Percentiles rank a stretch among this genome's conserved stretches.
phyloP scores from a whole-genome alignment of 2,329 filamentous ascomycete genomes.

The Fusarium falciforme region DNA sequence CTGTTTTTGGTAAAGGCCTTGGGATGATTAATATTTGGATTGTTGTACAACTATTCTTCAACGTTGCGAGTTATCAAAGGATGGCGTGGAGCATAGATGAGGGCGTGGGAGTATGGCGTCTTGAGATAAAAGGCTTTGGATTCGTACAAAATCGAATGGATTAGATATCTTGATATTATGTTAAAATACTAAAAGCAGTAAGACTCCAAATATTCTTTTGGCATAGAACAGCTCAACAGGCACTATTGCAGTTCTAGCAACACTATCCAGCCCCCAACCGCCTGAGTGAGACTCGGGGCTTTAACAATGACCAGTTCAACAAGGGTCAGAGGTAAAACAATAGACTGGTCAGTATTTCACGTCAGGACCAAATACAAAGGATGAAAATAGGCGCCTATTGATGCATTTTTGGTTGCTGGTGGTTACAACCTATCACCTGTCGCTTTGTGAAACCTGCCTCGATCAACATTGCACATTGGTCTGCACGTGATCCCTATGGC shows the following conservation, averaged over 20 bases:
- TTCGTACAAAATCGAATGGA: not conserved
- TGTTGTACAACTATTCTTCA: not conserved
- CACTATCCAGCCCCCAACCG: not conserved
- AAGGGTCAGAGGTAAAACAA: not conserved
- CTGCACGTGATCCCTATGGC: slow-evolving; percentile 34
- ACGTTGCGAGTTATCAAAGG: not conserved
- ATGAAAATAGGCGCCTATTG: not conserved
- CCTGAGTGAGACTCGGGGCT: not conserved
- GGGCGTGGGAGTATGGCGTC: not conserved
- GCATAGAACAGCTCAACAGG: not conserved
- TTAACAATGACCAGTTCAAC: not conserved
- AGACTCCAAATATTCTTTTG: not conserved
- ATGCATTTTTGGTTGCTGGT: not conserved
- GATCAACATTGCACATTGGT: not conserved
- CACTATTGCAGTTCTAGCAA: not conserved
- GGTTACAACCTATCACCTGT: slow-evolving; percentile 6
- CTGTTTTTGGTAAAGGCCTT: not conserved
- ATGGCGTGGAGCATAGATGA: not conserved
- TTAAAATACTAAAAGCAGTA: not conserved
- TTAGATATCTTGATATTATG: not conserved
- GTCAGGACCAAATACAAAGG: not conserved
- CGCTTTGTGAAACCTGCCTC: not conserved
- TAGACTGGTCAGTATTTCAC: not conserved
- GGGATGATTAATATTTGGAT: not conserved
- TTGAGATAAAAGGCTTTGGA: not conserved